Conservation (phyloP, 371 early-diverging fungal genomes). For the Thermomucor indicae-seudaticae region DNA sequence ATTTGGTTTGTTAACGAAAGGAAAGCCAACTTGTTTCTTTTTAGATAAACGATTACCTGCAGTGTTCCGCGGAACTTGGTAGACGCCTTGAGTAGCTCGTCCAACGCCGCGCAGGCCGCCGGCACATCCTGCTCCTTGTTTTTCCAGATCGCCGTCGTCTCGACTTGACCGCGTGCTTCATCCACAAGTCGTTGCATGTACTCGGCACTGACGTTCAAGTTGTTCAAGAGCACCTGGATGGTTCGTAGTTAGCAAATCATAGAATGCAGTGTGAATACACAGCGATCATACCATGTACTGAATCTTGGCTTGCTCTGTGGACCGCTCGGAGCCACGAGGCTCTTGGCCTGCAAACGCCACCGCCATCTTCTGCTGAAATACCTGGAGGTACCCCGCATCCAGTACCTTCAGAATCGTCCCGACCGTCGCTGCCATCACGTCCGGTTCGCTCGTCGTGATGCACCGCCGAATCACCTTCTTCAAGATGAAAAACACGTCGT, state of each 20-base stretch:
- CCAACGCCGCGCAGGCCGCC: slow-evolving; percentile 42
- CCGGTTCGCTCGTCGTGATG: slow-evolving; percentile 68
- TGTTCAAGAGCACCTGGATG: slow-evolving; percentile 68
- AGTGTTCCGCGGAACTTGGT: slow-evolving; percentile 60
- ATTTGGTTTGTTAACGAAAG: slow-evolving; percentile 3
- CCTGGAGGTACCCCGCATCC: slow-evolving; percentile 62
- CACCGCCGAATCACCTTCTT: slow-evolving; percentile 72
- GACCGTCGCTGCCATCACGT: slow-evolving; percentile 61
- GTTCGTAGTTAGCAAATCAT: too few species aligned
- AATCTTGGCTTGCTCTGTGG: slow-evolving; percentile 46
- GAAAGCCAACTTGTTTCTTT: slow-evolving; percentile 1
- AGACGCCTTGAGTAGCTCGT: slow-evolving; percentile 52
- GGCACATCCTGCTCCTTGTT: slow-evolving; percentile 44
- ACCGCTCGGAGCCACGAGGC: slow-evolving; percentile 14
- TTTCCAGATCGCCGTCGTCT: slow-evolving; percentile 35
- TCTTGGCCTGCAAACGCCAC: slow-evolving; percentile 51
- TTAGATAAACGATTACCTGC: too few species aligned
- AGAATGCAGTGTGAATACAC: too few species aligned
- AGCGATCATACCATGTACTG: slow-evolving; percentile 55
- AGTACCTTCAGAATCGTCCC: slow-evolving; percentile 55
- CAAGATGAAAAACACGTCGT: slow-evolving; percentile 89
- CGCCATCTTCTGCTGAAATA: slow-evolving; percentile 58
- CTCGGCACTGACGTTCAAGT: slow-evolving; percentile 75
- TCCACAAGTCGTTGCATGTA: slow-evolving; percentile 66
- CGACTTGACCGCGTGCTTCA: slow-evolving; percentile 59